A percentile compares a stretch with the other conserved stretches of the same genome.
Conservation (phyloP, 2,329 filamentous ascomycete genomes). For the Thelonectria blattea region DNA sequence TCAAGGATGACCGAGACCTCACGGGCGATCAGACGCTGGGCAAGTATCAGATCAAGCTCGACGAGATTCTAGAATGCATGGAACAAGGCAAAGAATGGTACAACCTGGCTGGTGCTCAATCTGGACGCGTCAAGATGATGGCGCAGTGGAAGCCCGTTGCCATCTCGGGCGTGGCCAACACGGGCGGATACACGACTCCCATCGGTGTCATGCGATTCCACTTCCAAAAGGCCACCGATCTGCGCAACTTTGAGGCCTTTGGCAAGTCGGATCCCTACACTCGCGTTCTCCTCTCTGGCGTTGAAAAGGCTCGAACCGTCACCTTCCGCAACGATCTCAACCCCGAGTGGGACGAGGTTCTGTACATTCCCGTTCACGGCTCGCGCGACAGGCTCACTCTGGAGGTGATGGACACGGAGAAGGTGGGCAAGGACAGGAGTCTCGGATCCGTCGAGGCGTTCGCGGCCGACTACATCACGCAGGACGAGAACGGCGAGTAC, state of each 20-base stretch:
- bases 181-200: constrained; percentile 88
- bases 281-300: constrained; percentile 84
- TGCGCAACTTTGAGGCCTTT: constrained; percentile 92
- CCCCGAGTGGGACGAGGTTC: constrained; percentile 93
- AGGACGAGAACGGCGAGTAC: constrained; percentile 83
- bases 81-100: constrained; percentile 97
- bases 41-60: constrained; percentile 92
- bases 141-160: constrained; percentile 96
- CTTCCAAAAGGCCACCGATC: constrained; percentile 79
- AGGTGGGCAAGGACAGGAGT: constrained; percentile 86
- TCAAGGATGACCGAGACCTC: constrained; percentile 95
- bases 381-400: constrained; percentile 81
- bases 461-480: constrained; percentile 77
- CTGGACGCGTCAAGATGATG: constrained; percentile 86
- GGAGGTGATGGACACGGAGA: constrained; percentile 97
- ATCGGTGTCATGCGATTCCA: constrained; percentile 96
- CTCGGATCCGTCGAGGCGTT: constrained; percentile 81
- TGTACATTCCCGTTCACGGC: constrained; percentile 91
- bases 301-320: constrained; percentile 90
- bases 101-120: constrained; percentile 79
- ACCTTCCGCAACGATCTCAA: constrained; percentile 96
- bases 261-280: constrained; percentile 97
- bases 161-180: constrained; percentile 78
- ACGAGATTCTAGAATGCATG: constrained; percentile 90
- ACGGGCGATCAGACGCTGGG: constrained; percentile 83